Base-by-base conservation (phyloP, 225 moss, liverwort and hornwort genomes). In the Asterella californica region DNA sequence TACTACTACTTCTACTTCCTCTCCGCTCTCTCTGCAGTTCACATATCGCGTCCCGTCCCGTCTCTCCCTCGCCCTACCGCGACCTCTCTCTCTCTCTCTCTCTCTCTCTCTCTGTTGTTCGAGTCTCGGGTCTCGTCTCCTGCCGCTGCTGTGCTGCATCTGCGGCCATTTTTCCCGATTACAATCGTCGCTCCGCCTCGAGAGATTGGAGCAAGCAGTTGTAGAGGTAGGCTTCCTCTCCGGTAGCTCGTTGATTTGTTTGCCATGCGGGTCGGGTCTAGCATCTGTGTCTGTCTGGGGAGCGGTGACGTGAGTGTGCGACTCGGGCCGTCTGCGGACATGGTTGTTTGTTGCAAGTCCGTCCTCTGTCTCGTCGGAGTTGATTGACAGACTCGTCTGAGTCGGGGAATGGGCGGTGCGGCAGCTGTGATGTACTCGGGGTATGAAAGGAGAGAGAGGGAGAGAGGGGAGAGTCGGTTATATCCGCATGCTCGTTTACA, bases 401-500 rank as follows among this genome's bases (percentile, higher is more conserved):
- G 52, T 34, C 22, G 27, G 30, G 36, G 33, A 37, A 70, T 45
- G 37, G 70, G 70, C 12, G 70, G 37, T 25, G 64, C 64, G 72
- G 46, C 27, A 33, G 36, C 67, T 67, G 34, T 18, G 67, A 67
- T 36, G 47, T 42, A 38, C 14, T 33, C 42, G 70, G 36, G 70
- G 17, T 36, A 38, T 4, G 1, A 12, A 72, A n/a, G 36, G 55
- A 64, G 78, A 24, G 55, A 33, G 34, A 33, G 75, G 4, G 53
- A 34, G 55, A 22, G 46, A 19, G 75, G 33, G 55, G 42, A 29
- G 11, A 66, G 78, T 76, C 76, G 76, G 76, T 78, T 78, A 78
- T 66, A 64, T 65, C 45, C 72, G 78, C 45, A 65, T 49, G 65
- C 50, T 52, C 34, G 61, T 77, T 55, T 63, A 62, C 63, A 77